phyloP scores from a whole-genome alignment of 257 asterid species.

The Scutellaria baicalensis region DNA sequence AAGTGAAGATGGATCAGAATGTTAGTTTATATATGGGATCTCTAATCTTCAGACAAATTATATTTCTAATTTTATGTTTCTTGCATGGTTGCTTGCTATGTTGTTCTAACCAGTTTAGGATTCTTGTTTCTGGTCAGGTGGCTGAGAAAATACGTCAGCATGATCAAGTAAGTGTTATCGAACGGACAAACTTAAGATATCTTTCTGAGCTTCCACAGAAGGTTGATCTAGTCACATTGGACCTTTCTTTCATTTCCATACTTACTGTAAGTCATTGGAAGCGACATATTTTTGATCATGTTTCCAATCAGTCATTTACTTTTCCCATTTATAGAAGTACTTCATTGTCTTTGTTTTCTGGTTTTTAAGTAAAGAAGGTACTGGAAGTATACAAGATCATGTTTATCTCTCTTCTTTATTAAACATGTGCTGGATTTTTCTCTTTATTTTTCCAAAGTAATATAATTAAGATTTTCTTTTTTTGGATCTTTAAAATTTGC shows the following conservation, averaged over 20 bases:
- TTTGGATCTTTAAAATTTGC: not conserved
- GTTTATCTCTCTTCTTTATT: not conserved
- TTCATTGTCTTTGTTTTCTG: not conserved
- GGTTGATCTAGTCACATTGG: slow-evolving; percentile 91
- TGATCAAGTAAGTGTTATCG: slow-evolving; percentile 67
- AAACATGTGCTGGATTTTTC: not conserved
- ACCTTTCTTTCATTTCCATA: slow-evolving; percentile 91
- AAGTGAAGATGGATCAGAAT: not conserved
- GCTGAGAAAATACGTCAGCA: slow-evolving; percentile 88
- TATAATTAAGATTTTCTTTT: not conserved
- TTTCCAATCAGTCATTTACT: not conserved
- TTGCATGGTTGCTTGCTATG: not conserved
- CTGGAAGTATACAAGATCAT: not conserved
- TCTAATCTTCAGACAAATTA: not conserved
- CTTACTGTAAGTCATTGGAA: slow-evolving; percentile 51
- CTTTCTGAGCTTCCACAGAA: slow-evolving; percentile 83
- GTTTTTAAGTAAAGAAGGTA: not conserved
- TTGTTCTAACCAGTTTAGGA: slow-evolving; percentile 10
- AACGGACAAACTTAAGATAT: slow-evolving; percentile 88
- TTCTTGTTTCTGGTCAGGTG: slow-evolving; percentile 42
- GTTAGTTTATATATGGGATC: not conserved
- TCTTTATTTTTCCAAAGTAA: not conserved
- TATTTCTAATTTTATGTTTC: not conserved
- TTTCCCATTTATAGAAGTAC: not conserved
- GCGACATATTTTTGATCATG: not conserved